A percentile compares a stretch with the other conserved stretches of the same genome.
These are phyloP conservation scores for Phytophthora sp. DNA, from an alignment of 352 stramenopile genomes.

Conservation along the genomic window DNA sequence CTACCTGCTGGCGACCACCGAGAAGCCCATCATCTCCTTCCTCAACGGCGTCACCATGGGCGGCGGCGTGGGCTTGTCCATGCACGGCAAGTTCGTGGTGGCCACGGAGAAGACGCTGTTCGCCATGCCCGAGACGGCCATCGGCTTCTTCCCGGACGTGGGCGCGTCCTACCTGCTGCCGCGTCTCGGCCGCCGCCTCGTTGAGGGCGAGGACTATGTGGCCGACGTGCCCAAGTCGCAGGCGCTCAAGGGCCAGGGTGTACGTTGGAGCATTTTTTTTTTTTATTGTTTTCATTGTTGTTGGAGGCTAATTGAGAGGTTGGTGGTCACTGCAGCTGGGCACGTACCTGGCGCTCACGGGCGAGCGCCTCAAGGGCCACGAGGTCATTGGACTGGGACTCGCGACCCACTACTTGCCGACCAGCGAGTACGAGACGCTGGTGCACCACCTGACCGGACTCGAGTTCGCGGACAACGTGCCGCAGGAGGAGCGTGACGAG, in stretches of 20 bases:
- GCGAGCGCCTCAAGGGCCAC: constrained; percentile 89
- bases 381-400: constrained; percentile 94
- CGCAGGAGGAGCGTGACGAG: constrained; percentile 82
- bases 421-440: constrained; percentile 87
- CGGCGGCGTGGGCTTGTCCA: constrained; percentile 96
- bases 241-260: constrained; percentile 73
- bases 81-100: constrained; percentile 97
- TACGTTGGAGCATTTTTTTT: constrained; percentile 29
- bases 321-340: constrained; percentile 65
- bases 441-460: constrained; percentile 87
- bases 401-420: constrained; percentile 96
- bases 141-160: constrained; percentile 98
- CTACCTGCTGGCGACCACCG: constrained; percentile 84
- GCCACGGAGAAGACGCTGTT: constrained; percentile 98
- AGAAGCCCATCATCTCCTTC: constrained; percentile 92
- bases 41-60: constrained; percentile 99
- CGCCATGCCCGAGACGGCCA: constrained; percentile 98
- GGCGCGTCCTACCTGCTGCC: constrained; percentile 94
- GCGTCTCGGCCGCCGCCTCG: constrained; percentile 75
- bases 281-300: no score
- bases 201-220: constrained; percentile 74
- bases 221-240: constrained; percentile 74
- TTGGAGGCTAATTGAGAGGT: no score
- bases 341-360: constrained; percentile 96
- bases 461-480: constrained; percentile 69